Evolutionary conservation across 768 basidiomycete genomes (phyloP), one percentile per base, ranked within the genome.

Genomic region (Xerocomellus dryophilus): DNA sequence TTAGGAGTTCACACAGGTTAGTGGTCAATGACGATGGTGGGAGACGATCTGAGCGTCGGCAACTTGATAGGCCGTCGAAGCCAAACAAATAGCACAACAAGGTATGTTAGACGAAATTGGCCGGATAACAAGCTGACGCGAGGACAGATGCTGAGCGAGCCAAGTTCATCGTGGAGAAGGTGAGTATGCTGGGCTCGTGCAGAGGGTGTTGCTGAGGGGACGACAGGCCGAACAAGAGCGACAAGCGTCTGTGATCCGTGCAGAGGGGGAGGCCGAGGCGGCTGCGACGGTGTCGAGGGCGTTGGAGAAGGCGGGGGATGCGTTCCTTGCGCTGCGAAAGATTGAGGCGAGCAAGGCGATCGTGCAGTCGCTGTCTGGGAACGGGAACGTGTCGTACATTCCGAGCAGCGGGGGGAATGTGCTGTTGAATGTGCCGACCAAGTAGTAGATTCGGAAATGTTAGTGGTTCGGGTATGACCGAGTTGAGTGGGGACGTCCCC

Each of bases 11-110:
- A 92, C 92, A 7, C 86, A 89, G 71, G 78, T 78, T 43, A 34
- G 65, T 61, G 23, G 36, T 43, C 47, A 35, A 52, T 23, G 39
- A 43, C 34, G 35, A 25, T 4, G 35, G 20, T 17, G 43, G 20
- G 27, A 38, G 39, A 42, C 1, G 18, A 43, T 43, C 34, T 49
- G 39, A 58, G 18, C 18, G 17, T 44, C 17, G 9, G 25, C 51
- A 0, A 45, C 12, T 29, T 43, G 52, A 32, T 43, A 79, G 85
- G 97, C 97, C n/a, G 97, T 99, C 9, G 97, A 99, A 74, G 96
- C 96, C 38, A 99, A 99, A 73, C 97, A 98, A 73, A 98, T 99
- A 70, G 97, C 97, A 10, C 97, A 99, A 71, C 97, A 99, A 81
- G 91, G 91, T 92, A 62, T 44, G 75, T 58, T 5, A n/a, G 40